Percentiles rank a stretch among this genome's conserved stretches.
phyloP scores from a whole-genome alignment of 805 yeast genomes.

The Sungouiella blattae region DNA sequence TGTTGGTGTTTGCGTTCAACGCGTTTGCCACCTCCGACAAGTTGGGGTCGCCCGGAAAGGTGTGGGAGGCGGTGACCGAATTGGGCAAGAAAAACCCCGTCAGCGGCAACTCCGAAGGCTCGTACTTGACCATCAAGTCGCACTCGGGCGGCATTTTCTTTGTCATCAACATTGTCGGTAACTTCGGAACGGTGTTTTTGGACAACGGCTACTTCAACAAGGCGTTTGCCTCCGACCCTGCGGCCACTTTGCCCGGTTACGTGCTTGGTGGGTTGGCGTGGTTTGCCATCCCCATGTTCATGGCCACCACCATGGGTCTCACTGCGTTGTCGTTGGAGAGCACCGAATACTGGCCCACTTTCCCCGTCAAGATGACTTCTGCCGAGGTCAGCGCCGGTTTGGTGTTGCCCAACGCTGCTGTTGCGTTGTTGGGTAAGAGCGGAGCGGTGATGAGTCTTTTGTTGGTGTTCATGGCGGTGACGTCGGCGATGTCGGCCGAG shows the following conservation, averaged over 20 bases:
- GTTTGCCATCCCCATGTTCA: slow-evolving; percentile 85
- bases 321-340: slow-evolving; percentile 73
- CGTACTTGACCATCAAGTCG: slow-evolving; percentile 84
- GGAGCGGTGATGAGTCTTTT: slow-evolving; percentile 84
- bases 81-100: slow-evolving; percentile 63
- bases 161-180: slow-evolving; percentile 82
- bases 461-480: slow-evolving; percentile 86
- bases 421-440: slow-evolving; percentile 77
- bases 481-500: slow-evolving; percentile 90
- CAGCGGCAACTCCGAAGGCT: slow-evolving; percentile 78
- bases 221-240: slow-evolving; percentile 83
- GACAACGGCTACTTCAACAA: slow-evolving; percentile 89
- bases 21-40: slow-evolving; percentile 66
- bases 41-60: slow-evolving; percentile 79
- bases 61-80: slow-evolving; percentile 69
- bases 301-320: slow-evolving; percentile 84
- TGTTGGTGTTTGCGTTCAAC: slow-evolving; percentile 76
- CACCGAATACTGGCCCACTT: slow-evolving; percentile 73
- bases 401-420: slow-evolving; percentile 75
- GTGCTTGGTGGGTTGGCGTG: slow-evolving; percentile 85
- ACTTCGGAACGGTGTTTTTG: slow-evolving; percentile 83
- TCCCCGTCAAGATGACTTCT: slow-evolving; percentile 61
- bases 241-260: slow-evolving; percentile 83
- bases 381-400: slow-evolving; percentile 80
- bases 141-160: slow-evolving; percentile 84